phyloP scores from a whole-genome alignment of 2,329 filamentous ascomycete genomes.

The Cladosporium halotolerans region DNA sequence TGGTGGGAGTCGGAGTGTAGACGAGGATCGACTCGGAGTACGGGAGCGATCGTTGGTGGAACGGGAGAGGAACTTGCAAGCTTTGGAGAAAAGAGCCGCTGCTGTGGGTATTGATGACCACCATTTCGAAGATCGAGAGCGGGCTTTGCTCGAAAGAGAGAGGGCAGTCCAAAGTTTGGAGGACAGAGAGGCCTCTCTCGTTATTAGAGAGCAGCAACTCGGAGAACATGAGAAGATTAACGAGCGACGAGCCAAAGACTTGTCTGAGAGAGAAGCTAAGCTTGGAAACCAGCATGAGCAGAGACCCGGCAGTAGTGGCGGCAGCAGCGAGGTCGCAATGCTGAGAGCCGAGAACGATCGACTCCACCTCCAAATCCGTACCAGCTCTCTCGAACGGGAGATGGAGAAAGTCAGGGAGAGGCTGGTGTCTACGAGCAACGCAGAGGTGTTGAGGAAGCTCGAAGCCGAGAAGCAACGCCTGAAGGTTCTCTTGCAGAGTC shows the following conservation, averaged over 20 bases:
- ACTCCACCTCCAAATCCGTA: not conserved
- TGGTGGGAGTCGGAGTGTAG: not conserved
- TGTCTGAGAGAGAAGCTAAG: not conserved
- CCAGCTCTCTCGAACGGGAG: conserved; percentile 1
- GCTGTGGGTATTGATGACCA: too few relatives aligned
- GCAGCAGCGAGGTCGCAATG: not conserved
- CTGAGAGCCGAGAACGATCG: conserved; percentile 4
- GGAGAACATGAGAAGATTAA: not conserved
- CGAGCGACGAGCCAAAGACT: not conserved
- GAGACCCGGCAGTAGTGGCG: not conserved
- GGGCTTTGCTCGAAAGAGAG: not conserved
- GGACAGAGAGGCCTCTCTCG: not conserved
- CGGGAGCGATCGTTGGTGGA: not conserved
- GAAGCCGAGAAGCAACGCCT: conserved; percentile 1
- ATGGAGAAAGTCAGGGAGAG: conserved; percentile 4
- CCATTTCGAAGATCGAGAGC: too few relatives aligned
- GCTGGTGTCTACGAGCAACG: not conserved
- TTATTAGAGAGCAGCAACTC: not conserved
- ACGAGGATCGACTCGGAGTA: not conserved
- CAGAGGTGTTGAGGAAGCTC: not conserved
- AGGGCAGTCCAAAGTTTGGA: not conserved
- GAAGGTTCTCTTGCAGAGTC: not conserved
- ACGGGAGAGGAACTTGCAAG: not conserved
- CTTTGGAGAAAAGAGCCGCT: too few relatives aligned
- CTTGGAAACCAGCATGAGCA: not conserved